Conservation (phyloP, 805 yeast genomes). For the Barnettozyma sp. region DNA sequence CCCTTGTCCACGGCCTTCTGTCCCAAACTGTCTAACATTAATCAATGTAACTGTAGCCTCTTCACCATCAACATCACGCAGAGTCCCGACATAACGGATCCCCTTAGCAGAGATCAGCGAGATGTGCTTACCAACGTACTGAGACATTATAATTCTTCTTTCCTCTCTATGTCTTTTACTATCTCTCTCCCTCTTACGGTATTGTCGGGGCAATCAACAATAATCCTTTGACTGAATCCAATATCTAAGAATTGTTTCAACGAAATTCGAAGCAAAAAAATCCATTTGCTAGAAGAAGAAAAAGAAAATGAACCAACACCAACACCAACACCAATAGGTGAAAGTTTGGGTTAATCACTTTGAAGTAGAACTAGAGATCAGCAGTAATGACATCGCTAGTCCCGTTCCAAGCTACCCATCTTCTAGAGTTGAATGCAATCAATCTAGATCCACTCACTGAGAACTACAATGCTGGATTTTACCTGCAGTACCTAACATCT, state of each 20-base stretch:
- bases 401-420: conserved; percentile 84
- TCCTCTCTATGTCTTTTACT: too few species aligned
- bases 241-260: too few species aligned
- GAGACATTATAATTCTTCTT: conserved; percentile 53
- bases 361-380: too few species aligned
- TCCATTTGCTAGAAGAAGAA: too few species aligned
- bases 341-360: too few species aligned
- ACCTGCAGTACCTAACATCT: conserved; percentile 68
- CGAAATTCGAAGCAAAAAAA: too few species aligned
- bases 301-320: neutral
- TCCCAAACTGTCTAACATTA: conserved; percentile 78
- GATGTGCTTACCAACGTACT: conserved; percentile 86
- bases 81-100: conserved; percentile 78
- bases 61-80: conserved; percentile 83
- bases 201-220: too few species aligned
- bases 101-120: conserved; percentile 73
- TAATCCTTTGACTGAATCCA: too few species aligned
- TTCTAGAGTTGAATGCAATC: conserved; percentile 63
- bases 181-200: too few species aligned
- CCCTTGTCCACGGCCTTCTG: conserved; percentile 83
- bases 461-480: conserved; percentile 79
- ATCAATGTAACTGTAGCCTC: conserved; percentile 82
- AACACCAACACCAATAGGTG: too few species aligned
- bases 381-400: conserved; percentile 70
- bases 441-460: conserved; percentile 90